These are phyloP conservation scores for Pugionium cornutum DNA, from an alignment of 345 rosid species.

Conservation along the genomic window DNA sequence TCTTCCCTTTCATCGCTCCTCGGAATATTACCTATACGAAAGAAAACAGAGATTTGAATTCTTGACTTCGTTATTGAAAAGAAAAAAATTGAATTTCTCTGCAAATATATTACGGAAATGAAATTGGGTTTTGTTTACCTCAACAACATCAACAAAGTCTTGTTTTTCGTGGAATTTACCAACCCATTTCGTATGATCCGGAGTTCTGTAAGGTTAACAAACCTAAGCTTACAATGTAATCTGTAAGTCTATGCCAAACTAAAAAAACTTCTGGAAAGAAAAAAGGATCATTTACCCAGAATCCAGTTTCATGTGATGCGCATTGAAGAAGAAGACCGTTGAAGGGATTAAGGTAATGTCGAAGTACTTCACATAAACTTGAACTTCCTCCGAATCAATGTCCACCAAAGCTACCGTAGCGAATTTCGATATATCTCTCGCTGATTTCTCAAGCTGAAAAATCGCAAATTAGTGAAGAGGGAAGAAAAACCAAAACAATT, in stretches of 20 bases:
- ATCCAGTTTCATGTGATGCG: constrained; percentile 96
- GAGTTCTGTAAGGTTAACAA: constrained; percentile 51
- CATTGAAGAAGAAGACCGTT: constrained; percentile 88
- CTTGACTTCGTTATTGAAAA: not conserved
- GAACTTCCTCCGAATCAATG: constrained; percentile 70
- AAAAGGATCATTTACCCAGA: constrained; percentile 53
- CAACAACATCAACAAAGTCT: constrained; percentile 88
- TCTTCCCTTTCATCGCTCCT: constrained; percentile 97
- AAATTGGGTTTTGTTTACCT: constrained; percentile 46
- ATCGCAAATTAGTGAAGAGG: not conserved
- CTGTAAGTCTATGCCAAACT: not conserved
- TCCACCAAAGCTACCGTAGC: constrained; percentile 68
- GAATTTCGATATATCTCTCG: constrained; percentile 67
- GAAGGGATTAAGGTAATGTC: constrained; percentile 75
- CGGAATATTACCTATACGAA: constrained; percentile 69
- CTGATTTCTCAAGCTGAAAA: constrained; percentile 70
- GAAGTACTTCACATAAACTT: constrained; percentile 80
- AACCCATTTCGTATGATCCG: constrained; percentile 91
- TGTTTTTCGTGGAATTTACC: constrained; percentile 82
- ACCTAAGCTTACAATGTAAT: no score
- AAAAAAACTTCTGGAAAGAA: not conserved
- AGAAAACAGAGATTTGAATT: not conserved
- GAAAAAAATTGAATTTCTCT: not conserved
- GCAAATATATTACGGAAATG: no score
- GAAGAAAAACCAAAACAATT: not conserved